phyloP scores from a whole-genome alignment of 1,284 basidiomycete species.

The Ganoderma multipileum region DNA sequence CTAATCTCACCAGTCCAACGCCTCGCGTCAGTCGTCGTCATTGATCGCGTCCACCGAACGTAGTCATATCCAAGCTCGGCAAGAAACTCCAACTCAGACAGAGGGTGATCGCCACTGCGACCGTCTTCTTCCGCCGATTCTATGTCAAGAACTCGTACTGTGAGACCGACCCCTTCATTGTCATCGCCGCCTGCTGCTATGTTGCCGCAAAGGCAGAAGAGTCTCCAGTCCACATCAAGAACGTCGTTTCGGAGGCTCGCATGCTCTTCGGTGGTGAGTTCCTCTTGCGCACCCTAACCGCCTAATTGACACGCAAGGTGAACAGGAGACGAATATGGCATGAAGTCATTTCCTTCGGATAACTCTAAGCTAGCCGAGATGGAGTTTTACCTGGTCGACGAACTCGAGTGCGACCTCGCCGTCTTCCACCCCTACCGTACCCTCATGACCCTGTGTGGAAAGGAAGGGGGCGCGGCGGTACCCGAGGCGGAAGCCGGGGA shows the following conservation, averaged over 20 bases:
- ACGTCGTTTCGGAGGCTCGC: slow-evolving; percentile 85
- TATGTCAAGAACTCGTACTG: slow-evolving; percentile 94
- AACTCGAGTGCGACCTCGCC: slow-evolving; percentile 93
- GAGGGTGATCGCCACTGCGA: slow-evolving; percentile 91
- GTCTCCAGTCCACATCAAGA: slow-evolving; percentile 94
- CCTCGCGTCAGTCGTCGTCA: slow-evolving; percentile 9
- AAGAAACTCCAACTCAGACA: slow-evolving; percentile 88
- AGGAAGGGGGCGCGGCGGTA: slow-evolving; percentile 47
- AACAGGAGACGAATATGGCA: slow-evolving; percentile 63
- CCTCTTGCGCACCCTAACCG: too few relatives aligned
- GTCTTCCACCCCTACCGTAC: slow-evolving; percentile 96
- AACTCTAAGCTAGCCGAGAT: slow-evolving; percentile 95
- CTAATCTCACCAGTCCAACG: slow-evolving; percentile 1
- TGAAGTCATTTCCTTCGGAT: slow-evolving; percentile 84
- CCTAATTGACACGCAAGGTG: neutral
- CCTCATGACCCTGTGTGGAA: slow-evolving; percentile 77
- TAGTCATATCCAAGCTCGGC: slow-evolving; percentile 88
- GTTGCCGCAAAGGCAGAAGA: slow-evolving; percentile 98
- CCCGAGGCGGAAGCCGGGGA: slow-evolving; percentile 69
- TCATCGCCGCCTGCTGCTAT: slow-evolving; percentile 93
- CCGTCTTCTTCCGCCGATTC: slow-evolving; percentile 93
- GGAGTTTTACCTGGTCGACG: slow-evolving; percentile 98
- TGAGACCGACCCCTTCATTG: slow-evolving; percentile 93
- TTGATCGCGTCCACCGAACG: neutral
- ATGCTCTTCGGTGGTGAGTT: slow-evolving; percentile 77